phyloP scores from a whole-genome alignment of 257 asterid species.

The Solanum habrochaites region DNA sequence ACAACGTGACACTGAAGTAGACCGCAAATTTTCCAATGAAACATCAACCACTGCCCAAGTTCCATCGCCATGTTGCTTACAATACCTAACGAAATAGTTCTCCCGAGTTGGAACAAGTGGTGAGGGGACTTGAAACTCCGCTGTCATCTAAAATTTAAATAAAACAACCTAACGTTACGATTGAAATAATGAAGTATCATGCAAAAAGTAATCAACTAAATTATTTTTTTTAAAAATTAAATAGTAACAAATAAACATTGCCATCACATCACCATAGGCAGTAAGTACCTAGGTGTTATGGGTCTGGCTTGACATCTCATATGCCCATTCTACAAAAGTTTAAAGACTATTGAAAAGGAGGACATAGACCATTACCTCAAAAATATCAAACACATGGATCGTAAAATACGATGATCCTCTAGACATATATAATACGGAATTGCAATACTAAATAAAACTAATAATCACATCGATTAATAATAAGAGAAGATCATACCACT shows the following conservation, averaged over 20 bases:
- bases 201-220: too few relatives aligned
- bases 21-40: conserved; percentile 35
- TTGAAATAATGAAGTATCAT: not conserved
- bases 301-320: not conserved
- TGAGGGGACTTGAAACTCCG: conserved; percentile 54
- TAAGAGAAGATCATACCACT: conserved; percentile 15
- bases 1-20: conserved; percentile 19
- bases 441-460: too few relatives aligned
- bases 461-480: too few relatives aligned
- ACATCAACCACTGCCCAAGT: conserved; percentile 58
- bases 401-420: not conserved
- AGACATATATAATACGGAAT: not conserved
- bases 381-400: not conserved
- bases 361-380: not conserved
- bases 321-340: not conserved
- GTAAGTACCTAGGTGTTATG: not conserved
- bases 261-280: not conserved
- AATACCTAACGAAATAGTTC: conserved; percentile 35
- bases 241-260: not conserved
- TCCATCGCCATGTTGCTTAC: conserved; percentile 37
- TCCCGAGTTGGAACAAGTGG: conserved; percentile 49
- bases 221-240: too few relatives aligned
- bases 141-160: conserved; percentile 26
- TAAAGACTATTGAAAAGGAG: not conserved
- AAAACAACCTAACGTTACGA: not conserved